Conservation (phyloP, 257 asterid species). For the Salvia miltiorrhiza region DNA sequence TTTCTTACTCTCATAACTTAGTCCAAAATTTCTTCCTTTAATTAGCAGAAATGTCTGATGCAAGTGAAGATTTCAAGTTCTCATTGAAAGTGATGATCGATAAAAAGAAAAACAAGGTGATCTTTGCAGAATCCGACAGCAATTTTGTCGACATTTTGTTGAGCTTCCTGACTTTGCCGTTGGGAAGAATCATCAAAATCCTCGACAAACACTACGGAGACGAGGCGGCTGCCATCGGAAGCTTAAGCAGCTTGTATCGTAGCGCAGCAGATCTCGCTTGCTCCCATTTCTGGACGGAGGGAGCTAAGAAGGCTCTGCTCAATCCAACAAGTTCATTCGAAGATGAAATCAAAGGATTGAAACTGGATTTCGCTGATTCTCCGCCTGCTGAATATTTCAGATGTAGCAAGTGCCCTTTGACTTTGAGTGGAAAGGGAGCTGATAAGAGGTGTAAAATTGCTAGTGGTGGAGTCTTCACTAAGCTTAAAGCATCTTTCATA, state of each 20-base stretch:
- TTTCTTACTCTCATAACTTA: too few relatives aligned
- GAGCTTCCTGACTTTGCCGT: slow-evolving; percentile 28
- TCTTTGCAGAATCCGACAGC: slow-evolving; percentile 22
- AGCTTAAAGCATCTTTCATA: not conserved
- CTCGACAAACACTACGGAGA: slow-evolving; percentile 18
- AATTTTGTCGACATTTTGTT: slow-evolving; percentile 29
- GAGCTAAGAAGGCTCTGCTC: slow-evolving; percentile 8
- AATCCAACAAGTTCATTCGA: slow-evolving; percentile 17
- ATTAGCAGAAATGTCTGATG: not conserved
- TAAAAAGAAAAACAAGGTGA: slow-evolving; percentile 21
- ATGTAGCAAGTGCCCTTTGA: not conserved
- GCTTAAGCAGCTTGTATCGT: slow-evolving; percentile 13
- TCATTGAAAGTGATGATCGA: slow-evolving; percentile 18
- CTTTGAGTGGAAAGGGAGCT: too few relatives aligned
- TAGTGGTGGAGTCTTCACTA: not conserved
- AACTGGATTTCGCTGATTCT: not conserved
- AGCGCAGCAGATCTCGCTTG: not conserved
- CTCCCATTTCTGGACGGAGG: not conserved
- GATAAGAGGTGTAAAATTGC: too few relatives aligned
- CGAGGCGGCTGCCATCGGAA: slow-evolving; percentile 3
- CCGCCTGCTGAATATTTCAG: not conserved
- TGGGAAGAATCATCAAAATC: slow-evolving; percentile 20
- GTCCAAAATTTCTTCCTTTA: too few relatives aligned
- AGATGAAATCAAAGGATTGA: not conserved
- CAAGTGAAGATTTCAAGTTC: not conserved